Evolutionary conservation across 352 stramenopile genomes (phyloP).

Genomic region (Blastocystis sp.): DNA sequence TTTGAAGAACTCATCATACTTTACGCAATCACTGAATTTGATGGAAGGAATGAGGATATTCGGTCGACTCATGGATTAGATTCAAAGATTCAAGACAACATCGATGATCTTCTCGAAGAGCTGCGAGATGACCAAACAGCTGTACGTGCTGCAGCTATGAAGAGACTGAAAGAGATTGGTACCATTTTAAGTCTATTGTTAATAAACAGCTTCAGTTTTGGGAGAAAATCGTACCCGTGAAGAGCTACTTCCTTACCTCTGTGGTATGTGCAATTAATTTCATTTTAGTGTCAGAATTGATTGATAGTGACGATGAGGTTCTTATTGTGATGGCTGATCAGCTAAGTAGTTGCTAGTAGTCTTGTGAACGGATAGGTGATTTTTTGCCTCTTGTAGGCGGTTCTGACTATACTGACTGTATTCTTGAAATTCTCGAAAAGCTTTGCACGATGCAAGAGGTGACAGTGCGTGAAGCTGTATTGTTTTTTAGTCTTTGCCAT

Average conservation of each 20-base stretch:
- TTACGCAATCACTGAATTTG: no score
- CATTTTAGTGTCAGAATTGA: background rate
- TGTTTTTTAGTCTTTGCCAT: background rate
- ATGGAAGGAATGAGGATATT: no score
- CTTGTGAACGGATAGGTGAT: background rate
- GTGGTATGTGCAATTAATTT: background rate
- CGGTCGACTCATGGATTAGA: background rate
- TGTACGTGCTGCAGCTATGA: slow-evolving; percentile 29
- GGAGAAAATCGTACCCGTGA: background rate
- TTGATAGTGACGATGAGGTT: slow-evolving; percentile 53
- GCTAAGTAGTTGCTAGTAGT: background rate
- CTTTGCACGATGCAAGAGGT: slow-evolving; percentile 46
- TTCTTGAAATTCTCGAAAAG: slow-evolving; percentile 24
- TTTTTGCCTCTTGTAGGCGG: slow-evolving; percentile 35
- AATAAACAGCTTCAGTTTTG: background rate
- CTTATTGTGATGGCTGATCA: slow-evolving; percentile 50
- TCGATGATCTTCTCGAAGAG: slow-evolving; percentile 16
- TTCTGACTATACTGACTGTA: slow-evolving; percentile 1
- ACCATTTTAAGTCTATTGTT: background rate
- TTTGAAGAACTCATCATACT: no score
- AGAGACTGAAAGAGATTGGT: slow-evolving; percentile 23
- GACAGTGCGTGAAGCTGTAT: slow-evolving; percentile 23
- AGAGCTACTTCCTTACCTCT: slow-evolving; percentile 20
- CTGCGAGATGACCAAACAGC: slow-evolving; percentile 1
- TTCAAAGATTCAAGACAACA: background rate